Evolutionary conservation across 306 rosid species (phyloP).

Genomic region (Benincasa hispida): DNA sequence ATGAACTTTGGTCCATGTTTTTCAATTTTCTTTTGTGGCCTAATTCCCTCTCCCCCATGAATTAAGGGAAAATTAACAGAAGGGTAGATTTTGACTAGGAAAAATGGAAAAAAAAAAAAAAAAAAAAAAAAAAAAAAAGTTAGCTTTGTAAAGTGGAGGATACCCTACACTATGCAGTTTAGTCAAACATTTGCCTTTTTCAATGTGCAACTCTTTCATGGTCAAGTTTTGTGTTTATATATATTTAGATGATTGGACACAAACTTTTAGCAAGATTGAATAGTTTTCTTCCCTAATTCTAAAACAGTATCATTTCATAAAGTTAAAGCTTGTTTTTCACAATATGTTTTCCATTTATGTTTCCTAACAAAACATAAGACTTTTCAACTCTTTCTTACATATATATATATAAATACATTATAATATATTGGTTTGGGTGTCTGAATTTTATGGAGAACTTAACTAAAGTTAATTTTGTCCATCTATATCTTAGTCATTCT

Average conservation of each 20-base stretch:
- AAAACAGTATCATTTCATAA: not conserved
- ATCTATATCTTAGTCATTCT: not conserved
- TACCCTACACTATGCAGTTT: not conserved
- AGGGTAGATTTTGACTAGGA: not conserved
- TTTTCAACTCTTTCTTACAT: no score
- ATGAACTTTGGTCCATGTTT: not conserved
- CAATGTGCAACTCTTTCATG: not conserved
- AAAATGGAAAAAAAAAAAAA: not conserved
- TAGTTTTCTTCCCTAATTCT: not conserved
- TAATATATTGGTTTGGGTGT: not conserved
- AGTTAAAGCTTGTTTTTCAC: not conserved
- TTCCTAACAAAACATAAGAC: not conserved
- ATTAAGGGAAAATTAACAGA: not conserved
- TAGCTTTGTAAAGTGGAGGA: not conserved
- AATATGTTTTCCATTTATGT: not conserved
- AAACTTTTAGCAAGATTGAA: not conserved
- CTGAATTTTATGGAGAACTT: not conserved
- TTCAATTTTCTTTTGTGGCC: not conserved
- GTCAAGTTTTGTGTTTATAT: not conserved
- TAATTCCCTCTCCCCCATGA: not conserved
- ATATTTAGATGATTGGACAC: not conserved
- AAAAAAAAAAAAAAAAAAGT: not conserved
- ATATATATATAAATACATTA: not conserved
- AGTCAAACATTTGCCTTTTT: not conserved
- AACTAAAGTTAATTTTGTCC: not conserved